Percentiles rank a stretch among this genome's conserved stretches.
phyloP scores from a whole-genome alignment of 352 stramenopile genomes.

The Elongisporangium senticosum region DNA sequence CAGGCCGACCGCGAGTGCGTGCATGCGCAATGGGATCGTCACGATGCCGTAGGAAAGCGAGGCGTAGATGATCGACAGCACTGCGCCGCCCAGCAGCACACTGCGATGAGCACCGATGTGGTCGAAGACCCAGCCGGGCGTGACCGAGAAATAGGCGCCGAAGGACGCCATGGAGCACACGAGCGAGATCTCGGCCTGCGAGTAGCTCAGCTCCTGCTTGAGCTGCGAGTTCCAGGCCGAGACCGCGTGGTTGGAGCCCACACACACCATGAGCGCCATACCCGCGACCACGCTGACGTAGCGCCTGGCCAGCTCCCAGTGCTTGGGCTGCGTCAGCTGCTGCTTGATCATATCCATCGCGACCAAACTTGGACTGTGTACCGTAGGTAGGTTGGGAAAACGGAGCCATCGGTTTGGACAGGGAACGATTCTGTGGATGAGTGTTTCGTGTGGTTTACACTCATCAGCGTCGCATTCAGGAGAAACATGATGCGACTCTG shows the following conservation, averaged over 20 bases:
- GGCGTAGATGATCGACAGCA: constrained; percentile 42
- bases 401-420: background rate
- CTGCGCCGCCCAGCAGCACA: constrained; percentile 32
- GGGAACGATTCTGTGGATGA: background rate
- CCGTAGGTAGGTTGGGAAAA: background rate
- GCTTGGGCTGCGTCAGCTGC: background rate
- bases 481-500: too few species aligned
- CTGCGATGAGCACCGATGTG: constrained; percentile 54
- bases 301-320: constrained; percentile 19
- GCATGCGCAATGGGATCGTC: constrained; percentile 23
- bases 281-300: constrained; percentile 45
- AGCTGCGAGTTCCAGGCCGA: constrained; percentile 78
- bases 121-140: constrained; percentile 61
- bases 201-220: constrained; percentile 45
- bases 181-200: constrained; percentile 65
- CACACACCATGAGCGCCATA: constrained; percentile 47
- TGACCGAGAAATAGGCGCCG: constrained; percentile 71
- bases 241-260: constrained; percentile 73
- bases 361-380: background rate
- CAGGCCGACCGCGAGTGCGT: constrained; percentile 40
- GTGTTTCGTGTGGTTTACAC: background rate
- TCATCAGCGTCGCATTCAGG: background rate
- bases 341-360: background rate
- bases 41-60: constrained; percentile 31
- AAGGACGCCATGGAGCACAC: constrained; percentile 79